Evolutionary conservation across 2,329 filamentous ascomycete species (phyloP).

Genomic region (Epichloe sibirici): DNA sequence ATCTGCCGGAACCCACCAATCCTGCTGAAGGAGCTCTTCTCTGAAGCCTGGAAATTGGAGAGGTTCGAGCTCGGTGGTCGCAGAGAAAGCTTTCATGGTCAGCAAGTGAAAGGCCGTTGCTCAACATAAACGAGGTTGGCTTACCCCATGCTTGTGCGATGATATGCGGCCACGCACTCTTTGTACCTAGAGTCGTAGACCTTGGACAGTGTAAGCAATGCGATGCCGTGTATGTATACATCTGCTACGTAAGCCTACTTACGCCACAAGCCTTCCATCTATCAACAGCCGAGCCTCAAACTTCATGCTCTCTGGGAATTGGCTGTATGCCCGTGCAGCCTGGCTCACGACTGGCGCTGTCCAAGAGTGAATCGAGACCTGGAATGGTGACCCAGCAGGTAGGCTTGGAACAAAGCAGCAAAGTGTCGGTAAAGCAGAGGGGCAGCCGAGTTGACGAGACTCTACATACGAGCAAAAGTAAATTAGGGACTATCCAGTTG

Average conservation of each 20-base stretch:
- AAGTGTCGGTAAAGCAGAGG: slow-evolving; percentile 48
- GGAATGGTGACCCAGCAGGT: slow-evolving; percentile 44
- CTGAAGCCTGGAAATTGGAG: slow-evolving; percentile 65
- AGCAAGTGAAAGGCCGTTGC: not conserved
- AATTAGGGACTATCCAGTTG: not conserved
- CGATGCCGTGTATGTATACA: too few species aligned
- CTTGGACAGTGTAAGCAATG: slow-evolving; percentile 21
- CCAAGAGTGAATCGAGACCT: slow-evolving; percentile 68
- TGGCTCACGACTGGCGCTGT: slow-evolving; percentile 46
- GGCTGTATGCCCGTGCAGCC: slow-evolving; percentile 42
- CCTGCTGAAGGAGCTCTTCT: slow-evolving; percentile 54
- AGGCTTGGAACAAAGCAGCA: slow-evolving; percentile 62
- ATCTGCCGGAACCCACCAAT: slow-evolving; percentile 60
- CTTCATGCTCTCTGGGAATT: slow-evolving; percentile 40
- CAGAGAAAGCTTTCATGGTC: slow-evolving; percentile 32
- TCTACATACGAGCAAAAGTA: slow-evolving; percentile 24
- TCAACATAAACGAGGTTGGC: slow-evolving; percentile 12
- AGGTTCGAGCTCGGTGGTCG: slow-evolving; percentile 44
- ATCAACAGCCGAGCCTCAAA: slow-evolving; percentile 58
- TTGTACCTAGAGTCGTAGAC: slow-evolving; percentile 40
- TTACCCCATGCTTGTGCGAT: slow-evolving; percentile 33
- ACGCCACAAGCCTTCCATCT: slow-evolving; percentile 55
- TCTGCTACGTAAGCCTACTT: not conserved
- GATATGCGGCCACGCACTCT: slow-evolving; percentile 37
- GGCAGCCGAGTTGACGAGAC: slow-evolving; percentile 36